Conservation (phyloP, 176 grass and related monocot genomes). For the Oryza glumipatula region DNA sequence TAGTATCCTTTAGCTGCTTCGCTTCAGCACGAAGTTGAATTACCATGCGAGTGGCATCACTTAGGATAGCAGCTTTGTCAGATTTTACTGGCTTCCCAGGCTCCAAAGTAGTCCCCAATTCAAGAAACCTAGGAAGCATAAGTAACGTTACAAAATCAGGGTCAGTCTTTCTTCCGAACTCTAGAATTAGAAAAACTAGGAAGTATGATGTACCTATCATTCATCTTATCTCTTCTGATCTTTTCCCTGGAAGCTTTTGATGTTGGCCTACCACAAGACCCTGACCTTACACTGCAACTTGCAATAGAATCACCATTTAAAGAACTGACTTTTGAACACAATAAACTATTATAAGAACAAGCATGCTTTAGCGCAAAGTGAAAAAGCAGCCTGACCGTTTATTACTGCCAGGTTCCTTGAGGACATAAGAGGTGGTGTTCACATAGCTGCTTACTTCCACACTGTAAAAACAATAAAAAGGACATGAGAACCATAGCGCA, state of each 20-base stretch:
- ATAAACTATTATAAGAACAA: neutral
- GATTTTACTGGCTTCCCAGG: slow-evolving; percentile 67
- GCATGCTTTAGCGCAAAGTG: neutral
- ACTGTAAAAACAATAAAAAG: slow-evolving; percentile 39
- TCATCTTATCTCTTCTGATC: slow-evolving; percentile 69
- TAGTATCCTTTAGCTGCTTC: slow-evolving; percentile 68
- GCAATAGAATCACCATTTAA: slow-evolving; percentile 34
- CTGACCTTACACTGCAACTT: slow-evolving; percentile 57
- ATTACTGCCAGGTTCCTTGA: slow-evolving; percentile 57
- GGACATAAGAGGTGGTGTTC: slow-evolving; percentile 38
- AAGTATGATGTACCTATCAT: slow-evolving; percentile 55
- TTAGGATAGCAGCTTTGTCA: slow-evolving; percentile 78
- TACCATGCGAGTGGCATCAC: slow-evolving; percentile 68
- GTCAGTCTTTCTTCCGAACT: neutral
- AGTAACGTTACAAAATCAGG: neutral
- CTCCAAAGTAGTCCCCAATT: slow-evolving; percentile 67
- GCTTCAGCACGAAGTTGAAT: slow-evolving; percentile 68
- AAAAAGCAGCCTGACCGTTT: slow-evolving; percentile 58
- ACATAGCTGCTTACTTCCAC: slow-evolving; percentile 54
- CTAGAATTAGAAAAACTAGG: neutral
- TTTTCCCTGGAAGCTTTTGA: slow-evolving; percentile 81
- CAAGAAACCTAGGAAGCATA: slow-evolving; percentile 66
- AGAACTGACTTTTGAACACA: slow-evolving; percentile 12
- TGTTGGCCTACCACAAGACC: slow-evolving; percentile 45
- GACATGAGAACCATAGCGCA: neutral